Base-by-base conservation (phyloP, 306 rosid genomes). In the Trichosanthes cucumerina region DNA sequence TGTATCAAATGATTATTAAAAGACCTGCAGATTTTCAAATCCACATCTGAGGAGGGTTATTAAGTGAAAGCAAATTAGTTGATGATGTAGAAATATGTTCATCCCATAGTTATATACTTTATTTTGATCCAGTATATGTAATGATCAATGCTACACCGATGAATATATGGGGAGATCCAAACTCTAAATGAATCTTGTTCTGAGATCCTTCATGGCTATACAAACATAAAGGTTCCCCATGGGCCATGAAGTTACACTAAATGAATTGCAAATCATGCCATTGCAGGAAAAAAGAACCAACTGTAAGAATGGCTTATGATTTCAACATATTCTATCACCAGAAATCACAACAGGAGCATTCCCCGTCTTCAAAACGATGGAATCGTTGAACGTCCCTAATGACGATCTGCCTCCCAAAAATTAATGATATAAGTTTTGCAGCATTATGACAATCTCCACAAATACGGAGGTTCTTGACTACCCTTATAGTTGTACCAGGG, bases 261-360 rank as follows among this genome's bases (percentile, higher is more conserved):
- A 71, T 75, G 79, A 18, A 58, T n/a, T 19, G 11, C 47, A 33
- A 53, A 54, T 6, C 70, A 77, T 26, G 69, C 39, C 56, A 57
- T n/a, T 9, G 24, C 36, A 36, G 62, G 21, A 38, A 73, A 31
- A 0, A 49, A 46, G 15, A 6, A 28, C 3, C 28, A 38, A 41
- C 56, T 58, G 14, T 16, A 46, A 71, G 23, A 14, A 60, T 16
- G 11, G 39, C 70, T 14, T 14, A 9, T 13, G 59, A 58, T 41
- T 57, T 15, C 69, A 39, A 28, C 28, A 21, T 58, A 39, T 38
- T 44, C 77, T 44, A 81, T 88, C 89, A 91, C 98, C 98, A 91
- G 82, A 85, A 91, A 81, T 91, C 97, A 34, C 93, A 89, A 87
- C 97, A 93, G 44, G 98, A 93, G 86, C 96, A 93, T 65, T 86